These are phyloP conservation scores for Eremothecium sinecaudum DNA, from an alignment of 1,139 yeast genomes.

Conservation along the genomic window DNA sequence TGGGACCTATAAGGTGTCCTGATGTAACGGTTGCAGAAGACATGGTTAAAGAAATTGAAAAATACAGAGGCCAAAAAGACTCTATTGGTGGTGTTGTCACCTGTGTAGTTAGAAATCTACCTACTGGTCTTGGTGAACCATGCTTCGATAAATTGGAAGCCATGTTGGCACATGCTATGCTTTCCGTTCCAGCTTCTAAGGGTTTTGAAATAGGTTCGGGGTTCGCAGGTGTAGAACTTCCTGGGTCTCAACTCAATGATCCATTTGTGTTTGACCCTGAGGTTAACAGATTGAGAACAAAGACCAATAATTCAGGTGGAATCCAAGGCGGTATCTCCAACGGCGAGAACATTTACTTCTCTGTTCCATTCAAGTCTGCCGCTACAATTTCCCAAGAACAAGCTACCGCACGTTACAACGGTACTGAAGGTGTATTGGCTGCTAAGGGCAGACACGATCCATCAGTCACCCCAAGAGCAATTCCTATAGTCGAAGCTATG, in stretches of 20 bases:
- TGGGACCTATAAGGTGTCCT: conserved; percentile 93
- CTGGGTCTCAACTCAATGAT: conserved; percentile 93
- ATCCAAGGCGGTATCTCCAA: conserved; percentile 96
- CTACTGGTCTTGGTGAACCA: conserved; percentile 94
- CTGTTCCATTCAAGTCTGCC: conserved; percentile 95
- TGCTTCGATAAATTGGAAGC: conserved; percentile 96
- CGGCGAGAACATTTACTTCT: conserved; percentile 90
- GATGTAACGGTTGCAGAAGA: conserved; percentile 58
- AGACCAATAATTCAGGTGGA: conserved; percentile 92
- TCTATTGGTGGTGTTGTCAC: conserved; percentile 98
- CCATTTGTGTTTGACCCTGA: conserved; percentile 55
- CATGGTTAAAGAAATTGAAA: conserved; percentile 82
- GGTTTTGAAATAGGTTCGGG: conserved; percentile 98
- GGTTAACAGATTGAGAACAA: conserved; percentile 60
- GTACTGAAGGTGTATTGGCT: conserved; percentile 75
- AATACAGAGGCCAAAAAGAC: conserved; percentile 77
- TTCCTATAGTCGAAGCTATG: conserved; percentile 98
- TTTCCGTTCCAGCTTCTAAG: conserved; percentile 93
- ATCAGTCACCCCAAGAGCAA: conserved; percentile 95
- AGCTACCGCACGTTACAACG: conserved; percentile 77
- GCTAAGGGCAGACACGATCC: conserved; percentile 99
- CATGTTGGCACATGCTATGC: conserved; percentile 90
- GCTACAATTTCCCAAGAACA: conserved; percentile 96
- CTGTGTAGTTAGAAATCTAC: conserved; percentile 89
- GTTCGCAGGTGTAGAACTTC: conserved; percentile 76